phyloP scores from a whole-genome alignment of 2,329 filamentous ascomycete genomes.

The Neonectria sp. region DNA sequence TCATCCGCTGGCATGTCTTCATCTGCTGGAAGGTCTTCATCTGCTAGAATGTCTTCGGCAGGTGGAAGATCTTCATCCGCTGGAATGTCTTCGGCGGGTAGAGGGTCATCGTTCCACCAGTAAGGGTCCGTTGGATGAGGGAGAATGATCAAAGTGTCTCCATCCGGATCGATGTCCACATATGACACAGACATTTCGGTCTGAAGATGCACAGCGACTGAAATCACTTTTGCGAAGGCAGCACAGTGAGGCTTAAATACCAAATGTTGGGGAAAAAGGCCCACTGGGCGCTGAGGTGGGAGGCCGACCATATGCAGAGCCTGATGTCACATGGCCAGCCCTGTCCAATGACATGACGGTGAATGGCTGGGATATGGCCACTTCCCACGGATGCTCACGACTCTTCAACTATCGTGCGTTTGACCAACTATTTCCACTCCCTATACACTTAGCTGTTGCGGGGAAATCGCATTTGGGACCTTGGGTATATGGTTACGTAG shows the following conservation, averaged over 20 bases:
- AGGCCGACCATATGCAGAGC: background rate
- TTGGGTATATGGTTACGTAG: background rate
- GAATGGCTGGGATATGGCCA: too few relatives aligned
- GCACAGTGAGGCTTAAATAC: too few relatives aligned
- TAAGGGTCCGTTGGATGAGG: background rate
- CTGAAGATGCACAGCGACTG: background rate
- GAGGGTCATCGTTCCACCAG: background rate
- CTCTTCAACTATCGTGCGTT: too few relatives aligned
- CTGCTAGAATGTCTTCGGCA: background rate
- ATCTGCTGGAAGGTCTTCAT: background rate
- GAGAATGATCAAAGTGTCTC: background rate
- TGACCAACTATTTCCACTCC: too few relatives aligned
- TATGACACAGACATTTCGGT: background rate
- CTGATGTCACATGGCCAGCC: too few relatives aligned
- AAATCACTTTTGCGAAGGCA: too few relatives aligned
- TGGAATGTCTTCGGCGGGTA: background rate
- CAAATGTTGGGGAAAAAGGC: too few relatives aligned
- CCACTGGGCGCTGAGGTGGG: background rate
- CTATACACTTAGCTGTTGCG: too few relatives aligned
- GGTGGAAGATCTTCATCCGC: background rate
- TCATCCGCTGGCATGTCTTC: background rate
- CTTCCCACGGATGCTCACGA: too few relatives aligned
- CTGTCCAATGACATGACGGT: background rate
- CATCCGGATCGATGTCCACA: background rate
- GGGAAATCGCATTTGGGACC: too few relatives aligned